These are phyloP conservation scores for Diaporthe humulicola DNA, from an alignment of 2,329 filamentous ascomycete species.

Conservation along the genomic window DNA sequence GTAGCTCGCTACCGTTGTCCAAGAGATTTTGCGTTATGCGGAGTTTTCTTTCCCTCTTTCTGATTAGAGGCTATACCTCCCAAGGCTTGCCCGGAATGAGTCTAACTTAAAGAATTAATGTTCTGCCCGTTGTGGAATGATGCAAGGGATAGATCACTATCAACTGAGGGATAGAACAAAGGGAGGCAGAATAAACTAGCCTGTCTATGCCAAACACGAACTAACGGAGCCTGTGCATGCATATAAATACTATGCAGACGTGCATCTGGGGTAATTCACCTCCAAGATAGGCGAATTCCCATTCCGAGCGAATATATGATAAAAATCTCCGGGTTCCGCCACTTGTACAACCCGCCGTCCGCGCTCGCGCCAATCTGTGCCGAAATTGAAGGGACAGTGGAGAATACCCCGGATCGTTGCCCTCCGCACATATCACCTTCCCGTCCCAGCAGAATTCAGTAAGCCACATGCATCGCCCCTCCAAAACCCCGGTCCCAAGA, in stretches of 20 bases:
- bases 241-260: slow-evolving; percentile 1
- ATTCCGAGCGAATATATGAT: not conserved
- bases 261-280: not conserved
- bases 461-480: not conserved
- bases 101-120: no score
- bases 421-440: slow-evolving; percentile 18
- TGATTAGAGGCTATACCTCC: no score
- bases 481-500: not conserved
- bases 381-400: slow-evolving; percentile 15
- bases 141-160: not conserved
- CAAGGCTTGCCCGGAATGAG: not conserved
- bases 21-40: no score
- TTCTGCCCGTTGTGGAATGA: not conserved
- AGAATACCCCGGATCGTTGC: slow-evolving; percentile 22
- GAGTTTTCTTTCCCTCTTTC: no score
- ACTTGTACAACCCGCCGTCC: not conserved
- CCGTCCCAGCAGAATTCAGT: not conserved
- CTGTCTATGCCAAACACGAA: not conserved
- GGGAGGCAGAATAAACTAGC: not conserved
- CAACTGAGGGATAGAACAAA: not conserved
- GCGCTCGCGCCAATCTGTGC: slow-evolving; percentile 22
- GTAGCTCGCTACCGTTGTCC: not conserved
- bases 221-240: not conserved
- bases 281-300: not conserved
- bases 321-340: not conserved